Evolutionary conservation across 495 filamentous ascomycete species (phyloP).

Genomic region (Trichocladium antarcticum): DNA sequence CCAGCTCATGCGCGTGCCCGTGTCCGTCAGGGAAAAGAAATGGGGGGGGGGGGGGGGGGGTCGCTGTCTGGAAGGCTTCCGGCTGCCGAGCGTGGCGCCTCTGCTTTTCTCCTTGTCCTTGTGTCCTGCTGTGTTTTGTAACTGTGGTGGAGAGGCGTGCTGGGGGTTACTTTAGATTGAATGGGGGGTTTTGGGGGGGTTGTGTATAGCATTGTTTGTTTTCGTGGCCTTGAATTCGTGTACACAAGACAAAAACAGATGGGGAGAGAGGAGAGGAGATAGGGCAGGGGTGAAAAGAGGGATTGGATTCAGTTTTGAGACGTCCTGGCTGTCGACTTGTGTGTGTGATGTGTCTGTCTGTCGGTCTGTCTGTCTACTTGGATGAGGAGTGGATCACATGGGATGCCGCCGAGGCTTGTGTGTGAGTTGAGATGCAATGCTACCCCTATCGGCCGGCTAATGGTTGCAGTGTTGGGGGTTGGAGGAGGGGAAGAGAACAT

Average conservation of each 20-base stretch:
- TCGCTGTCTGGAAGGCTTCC: background rate
- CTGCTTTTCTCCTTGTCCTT: background rate
- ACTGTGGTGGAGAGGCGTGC: background rate
- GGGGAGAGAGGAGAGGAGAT: background rate
- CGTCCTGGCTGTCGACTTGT: background rate
- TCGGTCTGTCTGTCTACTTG: too few species aligned
- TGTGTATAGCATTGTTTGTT: background rate
- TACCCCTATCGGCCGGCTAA: background rate
- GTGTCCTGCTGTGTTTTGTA: background rate
- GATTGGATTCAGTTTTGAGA: background rate
- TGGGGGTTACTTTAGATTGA: background rate
- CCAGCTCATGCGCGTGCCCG: background rate
- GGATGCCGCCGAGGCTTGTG: background rate
- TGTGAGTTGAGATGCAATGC: background rate
- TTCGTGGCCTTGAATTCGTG: background rate
- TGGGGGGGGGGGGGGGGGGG: background rate
- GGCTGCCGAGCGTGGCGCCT: background rate
- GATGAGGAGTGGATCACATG: background rate
- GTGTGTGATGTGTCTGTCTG: too few species aligned
- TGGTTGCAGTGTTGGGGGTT: background rate
- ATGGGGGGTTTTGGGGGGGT: background rate
- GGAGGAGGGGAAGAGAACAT: background rate
- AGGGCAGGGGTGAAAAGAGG: background rate
- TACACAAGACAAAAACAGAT: conserved; percentile 1
- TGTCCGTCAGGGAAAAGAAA: background rate